Evolutionary conservation across 805 yeast genomes (phyloP), one percentile per base, ranked within the genome.

Genomic region (Ogataea wickerhamii): DNA sequence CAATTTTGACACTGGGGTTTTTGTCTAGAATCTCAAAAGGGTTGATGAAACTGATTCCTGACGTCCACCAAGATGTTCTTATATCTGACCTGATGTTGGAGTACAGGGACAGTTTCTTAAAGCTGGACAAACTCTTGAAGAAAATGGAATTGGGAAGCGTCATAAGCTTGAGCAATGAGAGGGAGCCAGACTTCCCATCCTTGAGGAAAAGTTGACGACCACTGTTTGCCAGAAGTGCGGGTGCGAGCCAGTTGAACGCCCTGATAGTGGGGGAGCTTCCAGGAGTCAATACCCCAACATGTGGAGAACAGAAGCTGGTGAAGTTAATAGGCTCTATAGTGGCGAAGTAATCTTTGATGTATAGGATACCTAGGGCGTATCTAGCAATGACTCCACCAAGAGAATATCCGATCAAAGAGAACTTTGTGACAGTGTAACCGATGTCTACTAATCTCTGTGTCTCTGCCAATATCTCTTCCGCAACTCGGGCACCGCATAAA

Each of bases 341-440:
- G 16, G 72, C 68, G 57, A 80, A 83, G 41, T 68, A 66, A 4
- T 71, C 72, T 47, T 71, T 70, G 24, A 70, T 68, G 46, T 76
- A 66, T 46, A 79, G 65, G 32, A 82, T 68, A 2, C 97, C 97
- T 28, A 88, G 70, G 11, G 89, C 82, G 57, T 85, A 88, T 36
- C 97, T 67, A 0, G 87, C 73, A 33, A 91, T 78, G 16, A 89
- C 61, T 0, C 97, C 97, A 22, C 97, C 96, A 44, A 89, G 65
- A 0, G 96, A 88, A 56, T 88, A 89, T 1, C 97, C 96, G 5
- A 86, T 70, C 27, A 88, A 66, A 37, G 95, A 85, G 34, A 91
- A 69, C 50, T 80, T 77, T n/a, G 69, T 66, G 8, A 87, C 86
- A 12, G 43, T 48, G n/a, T 56, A 60, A 11, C 55, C 51, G n/a